A percentile compares a stretch with the other conserved stretches of the same genome.
Conservation (phyloP, 75 land plant genomes). For the Selaginella moellendorffii region DNA sequence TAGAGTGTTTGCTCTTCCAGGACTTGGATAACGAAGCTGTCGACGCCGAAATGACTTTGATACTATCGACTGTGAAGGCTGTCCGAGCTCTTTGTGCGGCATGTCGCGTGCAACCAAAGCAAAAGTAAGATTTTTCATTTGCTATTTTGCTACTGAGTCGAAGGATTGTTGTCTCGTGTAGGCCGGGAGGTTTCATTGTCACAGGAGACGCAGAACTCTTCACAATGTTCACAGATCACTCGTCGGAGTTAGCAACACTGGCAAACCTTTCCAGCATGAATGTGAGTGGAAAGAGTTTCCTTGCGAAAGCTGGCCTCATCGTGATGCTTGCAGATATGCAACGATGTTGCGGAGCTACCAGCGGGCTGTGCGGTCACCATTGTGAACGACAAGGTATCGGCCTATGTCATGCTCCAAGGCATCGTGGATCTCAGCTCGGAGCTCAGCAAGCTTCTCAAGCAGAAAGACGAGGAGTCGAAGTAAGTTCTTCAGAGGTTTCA, state of each 20-base stretch:
- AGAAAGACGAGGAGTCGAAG: constrained; percentile 39
- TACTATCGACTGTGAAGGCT: constrained; percentile 41
- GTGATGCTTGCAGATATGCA: constrained; percentile 26
- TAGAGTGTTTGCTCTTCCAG: constrained; percentile 25
- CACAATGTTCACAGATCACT: constrained; percentile 19
- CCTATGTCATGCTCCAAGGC: constrained; percentile 47
- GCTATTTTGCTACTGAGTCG: too few relatives aligned
- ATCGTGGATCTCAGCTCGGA: constrained; percentile 44
- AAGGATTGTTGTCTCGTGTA: too few relatives aligned
- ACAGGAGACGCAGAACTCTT: constrained; percentile 27
- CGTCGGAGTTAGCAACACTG: constrained; percentile 58
- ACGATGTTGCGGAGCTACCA: constrained; percentile 33
- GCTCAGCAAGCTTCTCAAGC: constrained; percentile 47
- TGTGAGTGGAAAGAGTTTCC: constrained; percentile 19
- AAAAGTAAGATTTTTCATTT: too few relatives aligned
- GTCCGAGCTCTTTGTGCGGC: constrained; percentile 48
- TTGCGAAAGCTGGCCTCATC: constrained; percentile 2
- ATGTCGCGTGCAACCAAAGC: constrained; percentile 35
- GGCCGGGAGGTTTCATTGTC: constrained; percentile 46
- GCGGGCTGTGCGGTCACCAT: constrained; percentile 46
- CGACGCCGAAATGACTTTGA: constrained; percentile 50
- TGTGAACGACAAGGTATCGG: constrained; percentile 60
- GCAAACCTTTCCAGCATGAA: constrained; percentile 43
- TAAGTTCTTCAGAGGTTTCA: constrained; percentile 15
- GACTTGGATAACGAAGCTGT: constrained; percentile 45